Conservation (phyloP, 1,284 basidiomycete species). For the Ganoderma leucocontextum region DNA sequence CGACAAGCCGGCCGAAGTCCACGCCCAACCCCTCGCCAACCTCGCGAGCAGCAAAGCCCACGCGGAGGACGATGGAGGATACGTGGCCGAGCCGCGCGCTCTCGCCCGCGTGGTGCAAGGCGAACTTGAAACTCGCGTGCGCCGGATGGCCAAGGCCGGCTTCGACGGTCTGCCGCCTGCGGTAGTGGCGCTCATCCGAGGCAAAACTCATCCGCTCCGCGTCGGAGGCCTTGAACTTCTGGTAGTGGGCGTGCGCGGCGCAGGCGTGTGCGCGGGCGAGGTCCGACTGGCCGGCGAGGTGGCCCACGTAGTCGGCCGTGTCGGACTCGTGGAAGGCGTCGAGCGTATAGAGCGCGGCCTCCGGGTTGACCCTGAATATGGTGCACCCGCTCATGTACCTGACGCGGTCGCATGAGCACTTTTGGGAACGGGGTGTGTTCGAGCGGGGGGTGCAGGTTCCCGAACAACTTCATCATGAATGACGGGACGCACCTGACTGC, state of each 20-base stretch:
- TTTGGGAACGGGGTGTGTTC: no score
- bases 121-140: constrained; percentile 14
- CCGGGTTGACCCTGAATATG: constrained; percentile 8
- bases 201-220: constrained; percentile 1
- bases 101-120: constrained; percentile 22
- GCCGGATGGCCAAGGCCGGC: constrained; percentile 14
- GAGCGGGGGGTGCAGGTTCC: no score
- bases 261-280: constrained; percentile 25
- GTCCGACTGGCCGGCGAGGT: neutral
- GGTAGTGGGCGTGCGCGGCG: constrained; percentile 20
- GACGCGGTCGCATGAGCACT: neutral
- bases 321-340: constrained; percentile 20
- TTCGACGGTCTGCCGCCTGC: constrained; percentile 9
- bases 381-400: constrained; percentile 28
- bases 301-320: constrained; percentile 5
- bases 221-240: constrained; percentile 16
- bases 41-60: constrained; percentile 18
- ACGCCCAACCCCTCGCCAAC: constrained; percentile 15
- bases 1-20: constrained; percentile 8
- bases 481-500: constrained; percentile 16
- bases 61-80: constrained; percentile 14
- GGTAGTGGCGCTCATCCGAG: constrained; percentile 17
- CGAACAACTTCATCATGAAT: no score
- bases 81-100: constrained; percentile 23
- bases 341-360: constrained; percentile 24